Evolutionary conservation across 805 yeast species (phyloP).

Genomic region (Nakazawaea wyomingensis): DNA sequence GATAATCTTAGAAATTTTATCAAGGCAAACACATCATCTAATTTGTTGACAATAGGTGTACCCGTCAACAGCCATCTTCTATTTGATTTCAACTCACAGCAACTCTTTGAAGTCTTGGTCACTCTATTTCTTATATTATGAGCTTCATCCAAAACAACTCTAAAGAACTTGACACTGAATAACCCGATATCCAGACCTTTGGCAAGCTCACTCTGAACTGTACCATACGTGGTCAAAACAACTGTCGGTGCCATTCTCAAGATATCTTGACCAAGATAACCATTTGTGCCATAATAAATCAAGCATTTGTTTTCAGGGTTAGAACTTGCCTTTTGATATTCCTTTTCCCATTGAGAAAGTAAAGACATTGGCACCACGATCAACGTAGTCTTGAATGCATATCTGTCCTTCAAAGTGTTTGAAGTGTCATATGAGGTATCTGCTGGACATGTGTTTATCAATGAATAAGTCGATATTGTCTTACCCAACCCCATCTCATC

Average conservation of each 20-base stretch:
- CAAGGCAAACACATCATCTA: slow-evolving; percentile 81
- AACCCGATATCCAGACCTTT: slow-evolving; percentile 43
- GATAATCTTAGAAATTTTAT: slow-evolving; percentile 71
- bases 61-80: slow-evolving; percentile 88
- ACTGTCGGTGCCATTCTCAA: slow-evolving; percentile 55
- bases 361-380: slow-evolving; percentile 88
- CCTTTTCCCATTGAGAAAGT: slow-evolving; percentile 86
- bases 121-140: slow-evolving; percentile 79
- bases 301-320: slow-evolving; percentile 38
- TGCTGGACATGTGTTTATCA: slow-evolving; percentile 59
- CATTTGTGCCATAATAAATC: slow-evolving; percentile 72
- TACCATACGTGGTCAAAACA: slow-evolving; percentile 83
- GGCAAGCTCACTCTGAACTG: slow-evolving; percentile 71
- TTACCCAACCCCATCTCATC: slow-evolving; percentile 98
- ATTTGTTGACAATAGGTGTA: slow-evolving; percentile 83
- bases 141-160: slow-evolving; percentile 85
- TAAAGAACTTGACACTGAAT: slow-evolving; percentile 65
- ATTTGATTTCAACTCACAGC: slow-evolving; percentile 56
- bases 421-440: slow-evolving; percentile 32
- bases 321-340: slow-evolving; percentile 55
- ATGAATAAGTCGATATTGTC: slow-evolving; percentile 76
- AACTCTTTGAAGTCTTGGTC: slow-evolving; percentile 75
- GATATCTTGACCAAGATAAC: slow-evolving; percentile 40
- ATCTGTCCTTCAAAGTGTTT: slow-evolving; percentile 25
- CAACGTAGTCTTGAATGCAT: slow-evolving; percentile 69